Evolutionary conservation across 768 basidiomycete species (phyloP), one percentile per base, ranked within the genome.

Genomic region (Leccinum truebloodii): DNA sequence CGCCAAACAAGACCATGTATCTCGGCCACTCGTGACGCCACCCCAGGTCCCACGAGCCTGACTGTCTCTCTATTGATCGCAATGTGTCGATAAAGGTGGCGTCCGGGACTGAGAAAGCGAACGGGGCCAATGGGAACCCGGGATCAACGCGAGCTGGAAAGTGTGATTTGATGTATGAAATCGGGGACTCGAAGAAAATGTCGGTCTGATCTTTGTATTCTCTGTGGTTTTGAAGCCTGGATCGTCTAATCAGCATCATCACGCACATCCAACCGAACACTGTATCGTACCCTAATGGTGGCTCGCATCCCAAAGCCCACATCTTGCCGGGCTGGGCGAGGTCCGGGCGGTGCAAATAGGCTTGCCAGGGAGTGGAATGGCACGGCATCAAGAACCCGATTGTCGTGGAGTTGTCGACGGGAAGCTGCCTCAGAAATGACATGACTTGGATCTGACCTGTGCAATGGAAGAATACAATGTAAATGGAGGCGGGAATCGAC

Each of bases 311-410:
- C 24, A 99, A 71, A 22, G 90, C 85, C 94, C 95, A 98, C 67
- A 89, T 77, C 55, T 77, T 75, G 8, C 84, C 83, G 2, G 64
- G 65, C 13, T 77, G 70, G 22, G 83, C 84, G 9, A 93, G 80
- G 53, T 89, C 81, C 26, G 78, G 76, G 20, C 85, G 79, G 71
- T 98, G 97, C 8, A 98, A 71, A 73, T 94, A 89, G 2, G 94
- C 86, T 69, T 93, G 90, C 77, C 92, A 94, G 6, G 96, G 96
- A 1, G 92, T 93, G 22, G 95, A 97, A 76, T 99, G 96, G 64
- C 97, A 99, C 10, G 97, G 96, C 92, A 94, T 95, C 22, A 98
- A 75, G 67, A 94, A 87, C 1, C 92, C 94, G 22, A 96, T 76
- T 20, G 82, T 79, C 4, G 80, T 80, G 26, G 89, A 76, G 20